A percentile compares a stretch with the other conserved stretches of the same genome.
These are phyloP conservation scores for Diaporthe sp. DNA, from an alignment of 2,329 filamentous ascomycete species.

Conservation along the genomic window DNA sequence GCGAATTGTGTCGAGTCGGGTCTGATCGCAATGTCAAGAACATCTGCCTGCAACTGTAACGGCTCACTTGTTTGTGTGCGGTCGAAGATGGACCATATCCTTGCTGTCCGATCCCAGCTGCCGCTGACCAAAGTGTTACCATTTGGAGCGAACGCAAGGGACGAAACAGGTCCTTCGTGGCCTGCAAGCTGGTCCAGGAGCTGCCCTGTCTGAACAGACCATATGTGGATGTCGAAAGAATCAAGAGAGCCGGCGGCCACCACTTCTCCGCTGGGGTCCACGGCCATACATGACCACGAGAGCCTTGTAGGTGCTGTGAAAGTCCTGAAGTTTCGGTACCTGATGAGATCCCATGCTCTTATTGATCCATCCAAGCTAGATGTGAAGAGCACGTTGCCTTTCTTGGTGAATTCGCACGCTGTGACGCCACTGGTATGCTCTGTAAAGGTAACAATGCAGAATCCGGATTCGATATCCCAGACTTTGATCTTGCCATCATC, in stretches of 20 bases:
- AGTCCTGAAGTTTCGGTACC: slow-evolving; percentile 96
- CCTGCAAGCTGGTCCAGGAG: slow-evolving; percentile 90
- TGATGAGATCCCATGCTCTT: slow-evolving; percentile 93
- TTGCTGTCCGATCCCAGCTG: slow-evolving; percentile 95
- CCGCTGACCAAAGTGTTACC: slow-evolving; percentile 87
- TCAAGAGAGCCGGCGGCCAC: slow-evolving; percentile 95
- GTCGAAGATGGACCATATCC: slow-evolving; percentile 95
- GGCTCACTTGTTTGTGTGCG: slow-evolving; percentile 96
- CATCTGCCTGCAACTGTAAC: slow-evolving; percentile 89
- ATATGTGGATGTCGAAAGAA: slow-evolving; percentile 97
- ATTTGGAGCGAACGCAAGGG: slow-evolving; percentile 88
- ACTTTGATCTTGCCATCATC: slow-evolving; percentile 99
- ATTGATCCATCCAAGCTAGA: slow-evolving; percentile 94
- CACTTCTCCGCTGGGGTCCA: slow-evolving; percentile 97
- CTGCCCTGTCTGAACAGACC: slow-evolving; percentile 98
- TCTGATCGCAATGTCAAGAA: slow-evolving; percentile 85
- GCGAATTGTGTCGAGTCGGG: slow-evolving; percentile 93
- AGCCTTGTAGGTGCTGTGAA: slow-evolving; percentile 93
- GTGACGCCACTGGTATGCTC: slow-evolving; percentile 96
- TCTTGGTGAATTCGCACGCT: slow-evolving; percentile 92
- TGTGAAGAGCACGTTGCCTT: slow-evolving; percentile 95
- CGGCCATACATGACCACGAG: slow-evolving; percentile 92
- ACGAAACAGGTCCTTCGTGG: slow-evolving; percentile 93
- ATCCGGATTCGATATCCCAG: slow-evolving; percentile 96
- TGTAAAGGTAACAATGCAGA: slow-evolving; percentile 97